Conservation (phyloP, 2,329 filamentous ascomycete genomes). For the Penicillium sp. region DNA sequence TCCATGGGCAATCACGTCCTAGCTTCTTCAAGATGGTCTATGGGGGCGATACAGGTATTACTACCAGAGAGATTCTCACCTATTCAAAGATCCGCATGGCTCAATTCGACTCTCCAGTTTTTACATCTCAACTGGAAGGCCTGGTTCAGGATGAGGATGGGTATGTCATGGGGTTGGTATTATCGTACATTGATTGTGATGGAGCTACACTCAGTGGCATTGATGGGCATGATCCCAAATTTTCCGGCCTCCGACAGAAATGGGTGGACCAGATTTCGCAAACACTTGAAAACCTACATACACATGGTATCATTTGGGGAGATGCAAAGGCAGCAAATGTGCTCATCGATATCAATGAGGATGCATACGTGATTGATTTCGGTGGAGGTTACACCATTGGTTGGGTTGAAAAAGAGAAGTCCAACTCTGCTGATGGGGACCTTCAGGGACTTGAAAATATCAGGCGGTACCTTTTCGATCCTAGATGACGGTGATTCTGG, state of each 20-base stretch:
- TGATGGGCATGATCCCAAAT: slow-evolving; percentile 3
- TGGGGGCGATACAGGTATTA: slow-evolving; percentile 11
- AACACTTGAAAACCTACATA: background rate
- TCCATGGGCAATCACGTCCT: slow-evolving; percentile 7
- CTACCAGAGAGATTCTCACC: slow-evolving; percentile 10
- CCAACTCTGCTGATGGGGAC: slow-evolving; percentile 24
- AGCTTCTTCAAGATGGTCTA: slow-evolving; percentile 19
- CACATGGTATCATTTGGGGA: slow-evolving; percentile 22
- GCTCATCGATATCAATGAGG: slow-evolving; percentile 21
- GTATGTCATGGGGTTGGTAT: slow-evolving; percentile 8
- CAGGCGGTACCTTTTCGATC: slow-evolving; percentile 5
- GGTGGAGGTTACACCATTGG: slow-evolving; percentile 26
- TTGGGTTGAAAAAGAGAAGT: slow-evolving; percentile 23
- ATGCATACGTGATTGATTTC: slow-evolving; percentile 29
- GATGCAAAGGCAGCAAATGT: slow-evolving; percentile 30
- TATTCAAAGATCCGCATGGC: slow-evolving; percentile 10
- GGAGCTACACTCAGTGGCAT: slow-evolving; percentile 6
- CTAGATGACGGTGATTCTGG: too few species aligned
- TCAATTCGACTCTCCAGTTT: slow-evolving; percentile 6
- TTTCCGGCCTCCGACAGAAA: slow-evolving; percentile 6
- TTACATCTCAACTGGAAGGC: slow-evolving; percentile 14
- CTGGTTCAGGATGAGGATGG: slow-evolving; percentile 11
- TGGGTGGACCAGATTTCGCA: slow-evolving; percentile 11
- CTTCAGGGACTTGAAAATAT: slow-evolving; percentile 17
- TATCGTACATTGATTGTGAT: slow-evolving; percentile 14